Conservation (phyloP, 192 early-diverging fungal species). For the Coemansia sp. region DNA sequence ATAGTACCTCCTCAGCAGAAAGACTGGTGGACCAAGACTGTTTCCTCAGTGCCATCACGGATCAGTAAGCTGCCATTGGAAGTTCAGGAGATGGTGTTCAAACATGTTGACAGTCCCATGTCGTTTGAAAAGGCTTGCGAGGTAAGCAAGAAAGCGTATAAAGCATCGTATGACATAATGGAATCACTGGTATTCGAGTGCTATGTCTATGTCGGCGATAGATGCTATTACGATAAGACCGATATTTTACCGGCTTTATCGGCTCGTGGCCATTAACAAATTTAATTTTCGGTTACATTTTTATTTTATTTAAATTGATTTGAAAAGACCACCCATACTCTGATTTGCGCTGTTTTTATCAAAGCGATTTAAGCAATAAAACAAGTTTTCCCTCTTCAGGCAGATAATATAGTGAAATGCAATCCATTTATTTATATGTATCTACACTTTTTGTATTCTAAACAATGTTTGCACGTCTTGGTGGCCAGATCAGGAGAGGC, state of each 20-base stretch:
- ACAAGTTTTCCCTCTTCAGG: background rate
- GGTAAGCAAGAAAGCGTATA: background rate
- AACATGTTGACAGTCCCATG: background rate
- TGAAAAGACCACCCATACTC: too few relatives aligned
- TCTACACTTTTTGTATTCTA: background rate
- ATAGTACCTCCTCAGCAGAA: background rate
- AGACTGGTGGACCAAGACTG: too few relatives aligned
- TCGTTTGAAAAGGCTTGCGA: background rate
- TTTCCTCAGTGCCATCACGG: too few relatives aligned
- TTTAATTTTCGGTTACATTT: too few relatives aligned
- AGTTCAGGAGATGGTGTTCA: background rate
- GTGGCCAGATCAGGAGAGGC: background rate
- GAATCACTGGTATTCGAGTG: background rate
- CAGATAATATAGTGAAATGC: background rate
- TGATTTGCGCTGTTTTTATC: background rate
- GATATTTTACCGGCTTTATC: too few relatives aligned
- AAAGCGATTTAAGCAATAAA: background rate
- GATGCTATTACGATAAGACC: too few relatives aligned
- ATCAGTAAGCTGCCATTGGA: too few relatives aligned
- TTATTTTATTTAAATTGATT: too few relatives aligned
- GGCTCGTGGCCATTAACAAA: too few relatives aligned
- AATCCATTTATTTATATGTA: background rate
- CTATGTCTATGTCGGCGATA: background rate
- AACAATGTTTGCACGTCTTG: background rate
- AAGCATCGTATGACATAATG: background rate